Conservation (phyloP, 352 stramenopile species). For the Pythium scleroteichum region DNA sequence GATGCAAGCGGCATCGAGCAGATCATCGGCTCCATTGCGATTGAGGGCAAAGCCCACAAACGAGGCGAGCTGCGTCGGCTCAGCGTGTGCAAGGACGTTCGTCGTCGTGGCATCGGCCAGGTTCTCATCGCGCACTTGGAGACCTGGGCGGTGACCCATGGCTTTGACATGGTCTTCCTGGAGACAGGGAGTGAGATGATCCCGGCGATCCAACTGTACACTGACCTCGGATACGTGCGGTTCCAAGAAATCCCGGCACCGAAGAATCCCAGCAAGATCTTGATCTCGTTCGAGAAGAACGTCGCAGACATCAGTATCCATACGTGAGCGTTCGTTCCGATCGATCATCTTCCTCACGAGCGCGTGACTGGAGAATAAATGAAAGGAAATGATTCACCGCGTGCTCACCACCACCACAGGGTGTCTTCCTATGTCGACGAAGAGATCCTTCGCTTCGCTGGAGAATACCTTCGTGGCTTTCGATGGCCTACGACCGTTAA, state of each 20-base stretch:
- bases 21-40: constrained; percentile 37
- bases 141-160: constrained; percentile 35
- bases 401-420: too few relatives aligned
- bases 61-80: constrained; percentile 46
- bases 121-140: constrained; percentile 42
- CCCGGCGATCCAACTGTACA: constrained; percentile 24
- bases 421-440: too few relatives aligned
- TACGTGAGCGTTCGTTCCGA: too few relatives aligned
- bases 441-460: too few relatives aligned
- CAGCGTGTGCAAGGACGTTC: constrained; percentile 33
- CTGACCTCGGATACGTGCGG: constrained; percentile 11
- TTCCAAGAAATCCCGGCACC: constrained; percentile 21
- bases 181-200: constrained; percentile 39
- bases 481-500: too few relatives aligned
- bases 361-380: too few relatives aligned
- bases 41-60: constrained; percentile 33
- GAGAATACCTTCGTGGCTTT: too few relatives aligned
- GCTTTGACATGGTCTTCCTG: constrained; percentile 35
- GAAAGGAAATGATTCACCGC: too few relatives aligned
- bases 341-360: too few relatives aligned
- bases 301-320: too few relatives aligned
- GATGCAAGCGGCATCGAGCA: constrained; percentile 2
- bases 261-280: constrained; percentile 37
- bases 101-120: constrained; percentile 36
- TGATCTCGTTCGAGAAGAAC: constrained; percentile 33